Evolutionary conservation across 352 stramenopile genomes (phyloP).

Genomic region (Achlya hypogyna): DNA sequence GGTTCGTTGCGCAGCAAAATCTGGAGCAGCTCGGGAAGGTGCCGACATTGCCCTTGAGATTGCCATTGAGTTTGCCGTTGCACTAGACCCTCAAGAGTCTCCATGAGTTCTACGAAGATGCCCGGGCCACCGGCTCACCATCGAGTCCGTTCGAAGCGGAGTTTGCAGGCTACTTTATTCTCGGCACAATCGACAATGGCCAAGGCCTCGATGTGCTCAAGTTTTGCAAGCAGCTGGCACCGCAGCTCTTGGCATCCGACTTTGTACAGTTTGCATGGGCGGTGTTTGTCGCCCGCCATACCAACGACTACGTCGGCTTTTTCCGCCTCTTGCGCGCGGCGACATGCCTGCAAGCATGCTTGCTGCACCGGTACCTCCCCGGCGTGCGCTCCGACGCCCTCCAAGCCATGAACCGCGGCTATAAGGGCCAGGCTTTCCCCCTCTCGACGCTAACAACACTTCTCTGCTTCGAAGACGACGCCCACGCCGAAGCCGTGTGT

Average conservation of each 20-base stretch:
- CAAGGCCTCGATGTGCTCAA: slow-evolving; percentile 76
- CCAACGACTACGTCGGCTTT: slow-evolving; percentile 75
- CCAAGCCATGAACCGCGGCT: slow-evolving; percentile 72
- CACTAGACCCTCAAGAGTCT: slow-evolving; percentile 72
- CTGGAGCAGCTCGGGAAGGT: slow-evolving; percentile 76
- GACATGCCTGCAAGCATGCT: slow-evolving; percentile 74
- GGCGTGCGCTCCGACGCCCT: slow-evolving; percentile 62
- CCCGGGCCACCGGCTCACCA: slow-evolving; percentile 45
- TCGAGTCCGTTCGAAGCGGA: slow-evolving; percentile 79
- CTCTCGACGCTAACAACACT: slow-evolving; percentile 50
- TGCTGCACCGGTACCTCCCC: slow-evolving; percentile 74
- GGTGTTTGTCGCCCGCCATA: slow-evolving; percentile 78
- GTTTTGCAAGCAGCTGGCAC: slow-evolving; percentile 69
- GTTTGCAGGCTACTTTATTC: slow-evolving; percentile 77
- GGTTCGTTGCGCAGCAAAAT: slow-evolving; percentile 82
- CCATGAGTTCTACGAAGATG: slow-evolving; percentile 84
- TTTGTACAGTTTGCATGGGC: slow-evolving; percentile 83
- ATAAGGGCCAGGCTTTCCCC: slow-evolving; percentile 44
- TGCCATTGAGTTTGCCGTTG: neutral
- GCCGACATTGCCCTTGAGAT: neutral
- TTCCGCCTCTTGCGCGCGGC: slow-evolving; percentile 64
- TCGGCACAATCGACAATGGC: slow-evolving; percentile 79
- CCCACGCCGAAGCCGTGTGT: slow-evolving; percentile 57
- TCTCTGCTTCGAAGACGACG: slow-evolving; percentile 75
- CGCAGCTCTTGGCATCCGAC: slow-evolving; percentile 41